A percentile compares a stretch with the other conserved stretches of the same genome.
Conservation (phyloP, 2,329 filamentous ascomycete genomes). For the Aspergillus phoenicis region DNA sequence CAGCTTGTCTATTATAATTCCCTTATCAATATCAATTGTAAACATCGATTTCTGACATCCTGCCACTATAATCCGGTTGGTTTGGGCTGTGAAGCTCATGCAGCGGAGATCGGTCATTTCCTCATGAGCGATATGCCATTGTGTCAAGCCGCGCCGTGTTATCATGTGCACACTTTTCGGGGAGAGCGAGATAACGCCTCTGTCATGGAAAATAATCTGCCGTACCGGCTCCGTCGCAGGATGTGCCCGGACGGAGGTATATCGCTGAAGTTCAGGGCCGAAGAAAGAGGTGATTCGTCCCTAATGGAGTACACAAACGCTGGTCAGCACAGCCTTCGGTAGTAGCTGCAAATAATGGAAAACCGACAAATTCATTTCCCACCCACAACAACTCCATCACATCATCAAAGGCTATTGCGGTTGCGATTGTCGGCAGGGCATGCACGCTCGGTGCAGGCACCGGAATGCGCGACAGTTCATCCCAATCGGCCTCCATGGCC, state of each 20-base stretch:
- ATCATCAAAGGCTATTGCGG: conserved; percentile 85
- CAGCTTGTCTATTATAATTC: conserved; percentile 71
- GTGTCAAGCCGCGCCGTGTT: conserved; percentile 74
- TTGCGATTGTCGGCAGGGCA: conserved; percentile 69
- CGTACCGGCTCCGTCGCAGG: conserved; percentile 71
- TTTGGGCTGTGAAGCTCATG: conserved; percentile 92
- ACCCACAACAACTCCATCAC: conserved; percentile 89
- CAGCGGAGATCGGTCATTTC: conserved; percentile 87
- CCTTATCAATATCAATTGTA: conserved; percentile 70
- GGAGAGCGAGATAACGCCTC: conserved; percentile 84
- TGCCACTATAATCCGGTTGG: conserved; percentile 81
- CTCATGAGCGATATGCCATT: conserved; percentile 82
- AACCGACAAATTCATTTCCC: conserved; percentile 81
- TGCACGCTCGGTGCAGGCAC: conserved; percentile 76
- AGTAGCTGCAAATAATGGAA: neutral
- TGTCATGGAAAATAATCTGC: conserved; percentile 88
- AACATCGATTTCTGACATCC: conserved; percentile 88
- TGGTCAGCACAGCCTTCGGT: conserved; percentile 2
- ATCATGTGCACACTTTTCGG: conserved; percentile 85
- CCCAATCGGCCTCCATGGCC: conserved; percentile 52
- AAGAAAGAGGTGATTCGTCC: conserved; percentile 89
- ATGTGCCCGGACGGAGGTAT: conserved; percentile 88
- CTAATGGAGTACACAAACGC: conserved; percentile 49
- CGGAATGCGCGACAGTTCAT: conserved; percentile 76
- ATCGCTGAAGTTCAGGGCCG: conserved; percentile 79